phyloP scores from a whole-genome alignment of 2,329 filamentous ascomycete genomes.

The Colletotrichum sp. region DNA sequence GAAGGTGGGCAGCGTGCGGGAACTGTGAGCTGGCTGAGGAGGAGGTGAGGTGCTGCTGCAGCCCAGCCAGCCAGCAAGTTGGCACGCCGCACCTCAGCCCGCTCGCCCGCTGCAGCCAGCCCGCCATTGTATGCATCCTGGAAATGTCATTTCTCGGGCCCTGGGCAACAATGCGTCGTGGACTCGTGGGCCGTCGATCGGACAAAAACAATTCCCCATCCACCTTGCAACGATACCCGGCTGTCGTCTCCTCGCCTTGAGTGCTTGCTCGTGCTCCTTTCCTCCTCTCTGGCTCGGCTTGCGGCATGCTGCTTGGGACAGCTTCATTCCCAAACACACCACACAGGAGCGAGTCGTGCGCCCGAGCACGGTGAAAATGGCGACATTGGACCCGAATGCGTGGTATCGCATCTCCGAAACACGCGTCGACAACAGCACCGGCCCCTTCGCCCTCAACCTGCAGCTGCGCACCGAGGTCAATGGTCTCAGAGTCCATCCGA shows the following conservation, averaged over 20 bases:
- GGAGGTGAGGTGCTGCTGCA: neutral
- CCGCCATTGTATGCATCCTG: neutral
- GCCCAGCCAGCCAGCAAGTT: neutral
- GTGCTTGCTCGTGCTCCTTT: neutral
- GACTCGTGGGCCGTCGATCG: slow-evolving; percentile 4
- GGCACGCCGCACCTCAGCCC: neutral
- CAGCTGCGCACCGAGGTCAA: slow-evolving; percentile 17
- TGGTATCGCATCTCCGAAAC: slow-evolving; percentile 40
- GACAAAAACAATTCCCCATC: slow-evolving; percentile 18
- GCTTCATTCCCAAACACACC: neutral
- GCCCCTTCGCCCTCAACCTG: slow-evolving; percentile 26
- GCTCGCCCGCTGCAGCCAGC: neutral
- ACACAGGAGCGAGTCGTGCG: neutral
- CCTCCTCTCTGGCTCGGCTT: slow-evolving; percentile 5
- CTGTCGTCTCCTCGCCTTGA: neutral
- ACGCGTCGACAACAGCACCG: slow-evolving; percentile 33
- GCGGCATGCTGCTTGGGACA: neutral
- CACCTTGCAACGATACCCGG: slow-evolving; percentile 12
- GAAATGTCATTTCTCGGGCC: slow-evolving; percentile 15
- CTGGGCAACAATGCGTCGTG: slow-evolving; percentile 4
- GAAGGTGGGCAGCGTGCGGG: neutral
- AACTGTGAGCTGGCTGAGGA: neutral
- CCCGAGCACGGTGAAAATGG: slow-evolving; percentile 10
- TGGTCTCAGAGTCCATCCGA: slow-evolving; percentile 26
- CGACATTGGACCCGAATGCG: slow-evolving; percentile 33